phyloP scores from a whole-genome alignment of 2,329 filamentous ascomycete genomes.

The Capronia coronata region DNA sequence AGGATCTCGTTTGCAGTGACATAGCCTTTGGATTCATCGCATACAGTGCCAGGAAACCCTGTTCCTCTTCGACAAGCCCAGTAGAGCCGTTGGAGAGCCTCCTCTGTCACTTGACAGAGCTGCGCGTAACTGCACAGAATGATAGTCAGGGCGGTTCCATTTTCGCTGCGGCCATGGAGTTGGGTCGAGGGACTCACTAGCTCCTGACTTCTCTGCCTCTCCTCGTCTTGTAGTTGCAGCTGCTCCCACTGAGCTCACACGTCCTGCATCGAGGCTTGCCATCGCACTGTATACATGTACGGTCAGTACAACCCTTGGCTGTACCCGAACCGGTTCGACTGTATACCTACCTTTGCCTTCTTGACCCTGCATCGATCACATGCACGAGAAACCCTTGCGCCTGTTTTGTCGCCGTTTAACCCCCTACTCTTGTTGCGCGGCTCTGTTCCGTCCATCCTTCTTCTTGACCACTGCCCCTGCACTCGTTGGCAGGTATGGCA shows the following conservation, averaged over 20 bases:
- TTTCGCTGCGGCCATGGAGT: no score
- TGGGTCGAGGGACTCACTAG: conserved; percentile 19
- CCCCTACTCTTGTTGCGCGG: no score
- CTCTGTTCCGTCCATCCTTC: no score
- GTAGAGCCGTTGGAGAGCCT: conserved; percentile 15
- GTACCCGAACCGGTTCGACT: no score
- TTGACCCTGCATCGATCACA: conserved; percentile 19
- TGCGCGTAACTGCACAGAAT: conserved; percentile 9
- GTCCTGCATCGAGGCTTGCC: conserved; percentile 9
- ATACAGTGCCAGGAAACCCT: conserved; percentile 14
- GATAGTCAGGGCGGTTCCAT: neutral
- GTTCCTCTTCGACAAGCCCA: conserved; percentile 11
- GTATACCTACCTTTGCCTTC: conserved; percentile 15
- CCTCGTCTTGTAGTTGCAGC: conserved; percentile 12
- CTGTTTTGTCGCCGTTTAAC: neutral
- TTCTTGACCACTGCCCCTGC: no score
- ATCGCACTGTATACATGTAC: conserved; percentile 10
- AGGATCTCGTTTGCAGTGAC: conserved; percentile 13
- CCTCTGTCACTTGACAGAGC: conserved; percentile 13
- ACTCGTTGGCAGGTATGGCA: no score
- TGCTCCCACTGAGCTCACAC: conserved; percentile 6
- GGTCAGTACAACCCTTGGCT: neutral
- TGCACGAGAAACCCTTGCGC: conserved; percentile 7
- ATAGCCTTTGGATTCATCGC: conserved; percentile 7
- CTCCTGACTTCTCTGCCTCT: conserved; percentile 11